Conservation (phyloP, 305 asterid genomes). For the Fraxinus ornus region DNA sequence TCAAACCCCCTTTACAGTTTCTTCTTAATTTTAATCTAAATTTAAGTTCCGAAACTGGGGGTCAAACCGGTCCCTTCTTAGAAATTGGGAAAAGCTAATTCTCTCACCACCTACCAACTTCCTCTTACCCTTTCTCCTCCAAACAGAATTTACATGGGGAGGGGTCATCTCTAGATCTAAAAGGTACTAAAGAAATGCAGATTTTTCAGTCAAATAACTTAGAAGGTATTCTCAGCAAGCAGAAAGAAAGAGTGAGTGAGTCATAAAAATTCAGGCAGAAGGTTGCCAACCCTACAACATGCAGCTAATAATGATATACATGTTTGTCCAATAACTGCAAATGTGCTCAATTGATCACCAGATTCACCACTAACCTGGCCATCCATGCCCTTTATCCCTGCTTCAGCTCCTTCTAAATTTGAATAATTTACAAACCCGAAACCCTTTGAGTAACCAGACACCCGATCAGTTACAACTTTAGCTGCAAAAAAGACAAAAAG, state of each 20-base stretch:
- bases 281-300: background rate
- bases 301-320: background rate
- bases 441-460: slow-evolving; percentile 77
- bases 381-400: slow-evolving; percentile 83
- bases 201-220: background rate
- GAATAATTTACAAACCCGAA: slow-evolving; percentile 77
- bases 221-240: background rate
- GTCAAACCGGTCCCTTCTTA: background rate
- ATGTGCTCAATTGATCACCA: slow-evolving; percentile 10
- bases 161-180: background rate
- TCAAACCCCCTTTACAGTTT: background rate
- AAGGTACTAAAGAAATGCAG: background rate
- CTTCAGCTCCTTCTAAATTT: slow-evolving; percentile 60
- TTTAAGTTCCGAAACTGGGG: background rate
- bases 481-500: slow-evolving; percentile 47
- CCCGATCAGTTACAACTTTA: slow-evolving; percentile 74
- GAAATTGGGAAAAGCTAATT: background rate
- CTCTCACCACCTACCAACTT: background rate
- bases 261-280: background rate
- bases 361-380: slow-evolving; percentile 89
- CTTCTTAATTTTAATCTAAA: background rate
- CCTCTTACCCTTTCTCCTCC: background rate
- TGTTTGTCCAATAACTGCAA: background rate
- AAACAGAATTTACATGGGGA: background rate
- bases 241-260: background rate